Evolutionary conservation across 2,329 filamentous ascomycete genomes (phyloP), one percentile per base, ranked within the genome.

Genomic region (Aspergillus pseudoglaucus): DNA sequence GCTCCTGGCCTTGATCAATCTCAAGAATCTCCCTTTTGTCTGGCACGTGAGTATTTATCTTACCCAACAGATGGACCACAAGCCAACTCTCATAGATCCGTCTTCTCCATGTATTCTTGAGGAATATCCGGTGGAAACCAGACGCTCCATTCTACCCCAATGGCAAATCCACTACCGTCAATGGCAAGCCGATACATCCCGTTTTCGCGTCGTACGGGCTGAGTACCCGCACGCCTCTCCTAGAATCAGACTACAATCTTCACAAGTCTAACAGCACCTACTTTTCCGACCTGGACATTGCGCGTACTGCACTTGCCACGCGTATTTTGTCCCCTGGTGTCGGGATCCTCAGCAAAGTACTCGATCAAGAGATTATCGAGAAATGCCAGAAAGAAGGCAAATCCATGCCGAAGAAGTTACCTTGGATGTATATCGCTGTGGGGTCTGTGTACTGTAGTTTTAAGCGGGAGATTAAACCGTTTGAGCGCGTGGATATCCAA

Each of bases 251-350:
- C 71, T 89, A 90, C 73, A 91, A 93, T 71, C 63, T 89, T 39
- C 87, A 91, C 76, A 90, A 90, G 66, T 84, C 83, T 52, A 88
- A 90, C 72, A 82, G 80, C 58, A 95, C 90, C 25, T 95, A 94
- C 74, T 95, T 95, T 64, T 75, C 83, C 55, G 89, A 95, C 68
- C 82, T 94, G 55, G 90, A 95, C 68, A 80, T 91, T 50, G 82
- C 85, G 35, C 86, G 93, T 48, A 87, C 87, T 0, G 87, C 94
- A 54, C 80, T 93, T 7, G 82, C 94, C 46, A 85, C 83, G 43
- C 81, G 83, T 55, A 71, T 90, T 2, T 73, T 85, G 46, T 78
- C 77, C 17, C 76, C 78, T 0, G 82, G 82, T 1, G 72, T 84
- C 47, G 67, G 72, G 12, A 65, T 71, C 23, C 68, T 83, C 37